Evolutionary conservation across 2,329 filamentous ascomycete species (phyloP), one percentile per base, ranked within the genome.

Genomic region (Alternaria hordeiaustralica): DNA sequence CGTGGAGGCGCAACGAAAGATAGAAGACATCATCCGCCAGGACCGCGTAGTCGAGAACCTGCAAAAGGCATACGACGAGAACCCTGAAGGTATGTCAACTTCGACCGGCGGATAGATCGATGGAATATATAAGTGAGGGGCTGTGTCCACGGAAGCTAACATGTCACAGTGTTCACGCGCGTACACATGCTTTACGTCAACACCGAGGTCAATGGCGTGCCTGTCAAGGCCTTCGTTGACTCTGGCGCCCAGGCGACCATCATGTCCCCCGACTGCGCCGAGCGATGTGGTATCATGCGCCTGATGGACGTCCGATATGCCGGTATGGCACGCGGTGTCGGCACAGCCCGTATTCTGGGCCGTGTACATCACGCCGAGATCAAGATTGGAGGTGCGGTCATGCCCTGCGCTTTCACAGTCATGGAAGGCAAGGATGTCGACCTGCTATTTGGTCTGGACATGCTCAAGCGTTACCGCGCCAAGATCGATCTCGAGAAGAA

Each of bases 341-440:
- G 96, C 58, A 98, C 96, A 1, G 96, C 96, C 23, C 92, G 90
- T 61, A 98, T 99, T 71, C 90, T 99, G 20, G 96, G 96, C 30
- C 92, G 96, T 56, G 96, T 99, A 4, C 96, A 99, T 80, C 93
- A 93, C 21, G 96, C 96, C 10, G 93, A 95, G 80, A 96, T 99
- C 80, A 95, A 93, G 80, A 96, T 99, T 71, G 96, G 95, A 57
- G 89, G 87, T 45, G 88, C 95, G 66, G 94, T 93, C 77, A 85
- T 99, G 71, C 91, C 95, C 3, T 98, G 94, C 82, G 96, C 94
- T 63, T 99, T 99, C 80, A 99, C 96, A 4, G 96, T 99, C 76
- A 99, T 99, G 96, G 96, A 99, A 82, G 96, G 96, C 68, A 99
- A 98, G 81, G 90, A 93, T 56, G 96, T 99, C 23, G 96, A 98